These are phyloP conservation scores for Saposhnikovia divaricata DNA, from an alignment of 129 eudicot genomes.

Conservation along the genomic window DNA sequence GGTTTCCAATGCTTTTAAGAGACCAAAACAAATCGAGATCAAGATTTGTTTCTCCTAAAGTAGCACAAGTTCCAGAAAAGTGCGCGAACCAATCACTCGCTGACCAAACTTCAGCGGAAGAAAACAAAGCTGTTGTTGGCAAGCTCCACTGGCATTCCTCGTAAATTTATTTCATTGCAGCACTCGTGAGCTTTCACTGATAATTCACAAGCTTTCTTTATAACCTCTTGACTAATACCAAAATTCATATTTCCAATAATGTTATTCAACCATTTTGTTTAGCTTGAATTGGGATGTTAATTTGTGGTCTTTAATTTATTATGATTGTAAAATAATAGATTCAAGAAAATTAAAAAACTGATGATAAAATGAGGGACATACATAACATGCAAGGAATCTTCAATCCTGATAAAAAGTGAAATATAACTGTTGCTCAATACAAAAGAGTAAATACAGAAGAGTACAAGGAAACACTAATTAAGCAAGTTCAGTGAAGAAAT, in stretches of 20 bases:
- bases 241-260: too few relatives aligned
- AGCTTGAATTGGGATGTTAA: too few relatives aligned
- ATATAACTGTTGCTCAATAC: too few relatives aligned
- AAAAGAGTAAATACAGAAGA: neutral
- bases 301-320: too few relatives aligned
- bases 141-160: neutral
- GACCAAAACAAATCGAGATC: conserved; percentile 48
- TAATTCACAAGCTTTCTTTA: conserved; percentile 45
- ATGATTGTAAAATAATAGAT: too few relatives aligned
- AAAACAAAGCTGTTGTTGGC: conserved; percentile 18
- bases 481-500: neutral
- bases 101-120: conserved; percentile 56
- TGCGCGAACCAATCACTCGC: conserved; percentile 28
- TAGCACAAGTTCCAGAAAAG: conserved; percentile 27
- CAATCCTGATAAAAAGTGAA: neutral
- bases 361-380: too few relatives aligned
- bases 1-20: conserved; percentile 47
- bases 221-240: conserved; percentile 27
- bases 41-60: conserved; percentile 30
- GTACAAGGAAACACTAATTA: neutral
- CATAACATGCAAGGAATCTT: too few relatives aligned
- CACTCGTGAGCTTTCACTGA: conserved; percentile 48
- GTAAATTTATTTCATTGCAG: conserved; percentile 15
- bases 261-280: too few relatives aligned
- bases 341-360: too few relatives aligned